These are phyloP conservation scores for Geosiphon pyriformis DNA, from an alignment of 192 early-diverging fungal genomes.

Conservation along the genomic window DNA sequence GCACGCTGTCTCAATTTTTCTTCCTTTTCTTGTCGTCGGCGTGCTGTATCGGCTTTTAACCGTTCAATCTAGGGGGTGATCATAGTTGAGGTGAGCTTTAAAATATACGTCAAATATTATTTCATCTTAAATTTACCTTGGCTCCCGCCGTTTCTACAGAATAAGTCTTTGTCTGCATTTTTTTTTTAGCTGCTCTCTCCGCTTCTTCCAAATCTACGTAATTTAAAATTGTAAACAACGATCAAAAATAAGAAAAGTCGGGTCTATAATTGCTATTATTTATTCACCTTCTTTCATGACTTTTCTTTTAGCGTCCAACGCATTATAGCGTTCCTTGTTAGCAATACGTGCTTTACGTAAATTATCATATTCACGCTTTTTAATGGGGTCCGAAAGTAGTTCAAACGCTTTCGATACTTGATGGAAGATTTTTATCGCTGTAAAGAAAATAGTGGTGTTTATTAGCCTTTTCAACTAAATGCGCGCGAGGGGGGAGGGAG, in stretches of 20 bases:
- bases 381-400: constrained; percentile 30
- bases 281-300: constrained; percentile 29
- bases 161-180: constrained; percentile 23
- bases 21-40: constrained; percentile 25
- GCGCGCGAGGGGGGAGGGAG: neutral
- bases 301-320: constrained; percentile 37
- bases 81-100: neutral
- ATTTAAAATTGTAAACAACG: neutral
- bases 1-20: constrained; percentile 15
- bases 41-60: constrained; percentile 30
- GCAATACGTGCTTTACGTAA: constrained; percentile 32
- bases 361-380: constrained; percentile 38
- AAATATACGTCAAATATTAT: neutral
- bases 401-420: constrained; percentile 30
- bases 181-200: constrained; percentile 33
- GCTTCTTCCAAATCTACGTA: constrained; percentile 30
- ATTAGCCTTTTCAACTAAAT: neutral
- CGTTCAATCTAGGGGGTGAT: constrained; percentile 25
- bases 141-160: constrained; percentile 30
- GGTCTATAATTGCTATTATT: neutral
- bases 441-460: constrained; percentile 2
- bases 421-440: constrained; percentile 33
- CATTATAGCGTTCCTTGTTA: constrained; percentile 31
- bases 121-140: constrained; percentile 20
- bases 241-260: neutral